These are phyloP conservation scores for Pseudophaeomoniella oleicola DNA, from an alignment of 2,329 filamentous ascomycete genomes.

Conservation along the genomic window DNA sequence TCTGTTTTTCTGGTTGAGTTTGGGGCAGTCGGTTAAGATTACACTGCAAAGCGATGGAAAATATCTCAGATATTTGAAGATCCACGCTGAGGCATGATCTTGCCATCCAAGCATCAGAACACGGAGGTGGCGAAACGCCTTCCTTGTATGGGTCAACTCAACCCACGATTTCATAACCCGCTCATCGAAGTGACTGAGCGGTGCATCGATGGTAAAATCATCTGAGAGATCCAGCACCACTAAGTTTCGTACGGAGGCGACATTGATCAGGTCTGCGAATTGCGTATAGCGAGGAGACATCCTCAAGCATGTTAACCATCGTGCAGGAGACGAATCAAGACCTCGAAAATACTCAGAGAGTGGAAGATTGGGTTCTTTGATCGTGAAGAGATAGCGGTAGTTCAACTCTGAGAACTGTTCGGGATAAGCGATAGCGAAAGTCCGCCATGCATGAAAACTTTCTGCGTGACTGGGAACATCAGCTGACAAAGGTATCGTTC, in stretches of 20 bases:
- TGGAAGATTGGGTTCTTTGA: slow-evolving; percentile 15
- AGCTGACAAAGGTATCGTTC: slow-evolving; percentile 1
- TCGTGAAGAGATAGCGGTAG: slow-evolving; percentile 17
- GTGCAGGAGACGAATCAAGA: slow-evolving; percentile 15
- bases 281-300: slow-evolving; percentile 17
- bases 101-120: slow-evolving; percentile 21
- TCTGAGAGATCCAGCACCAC: slow-evolving; percentile 20
- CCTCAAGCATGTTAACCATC: slow-evolving; percentile 22
- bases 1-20: slow-evolving; percentile 12
- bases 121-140: slow-evolving; percentile 22
- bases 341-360: slow-evolving; percentile 21
- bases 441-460: slow-evolving; percentile 28
- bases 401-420: slow-evolving; percentile 16
- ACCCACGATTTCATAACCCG: slow-evolving; percentile 26
- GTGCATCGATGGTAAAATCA: slow-evolving; percentile 3
- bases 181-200: slow-evolving; percentile 17
- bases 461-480: slow-evolving; percentile 7
- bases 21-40: slow-evolving; percentile 18
- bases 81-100: slow-evolving; percentile 14
- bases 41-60: slow-evolving; percentile 23
- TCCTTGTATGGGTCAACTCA: slow-evolving; percentile 17
- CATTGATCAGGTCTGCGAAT: slow-evolving; percentile 21
- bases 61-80: slow-evolving; percentile 18
- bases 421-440: slow-evolving; percentile 23
- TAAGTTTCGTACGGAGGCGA: slow-evolving; percentile 24